A percentile compares a stretch with the other conserved stretches of the same genome.
phyloP scores from a whole-genome alignment of 2,329 filamentous ascomycete genomes.

The Leptographium radiaticola region DNA sequence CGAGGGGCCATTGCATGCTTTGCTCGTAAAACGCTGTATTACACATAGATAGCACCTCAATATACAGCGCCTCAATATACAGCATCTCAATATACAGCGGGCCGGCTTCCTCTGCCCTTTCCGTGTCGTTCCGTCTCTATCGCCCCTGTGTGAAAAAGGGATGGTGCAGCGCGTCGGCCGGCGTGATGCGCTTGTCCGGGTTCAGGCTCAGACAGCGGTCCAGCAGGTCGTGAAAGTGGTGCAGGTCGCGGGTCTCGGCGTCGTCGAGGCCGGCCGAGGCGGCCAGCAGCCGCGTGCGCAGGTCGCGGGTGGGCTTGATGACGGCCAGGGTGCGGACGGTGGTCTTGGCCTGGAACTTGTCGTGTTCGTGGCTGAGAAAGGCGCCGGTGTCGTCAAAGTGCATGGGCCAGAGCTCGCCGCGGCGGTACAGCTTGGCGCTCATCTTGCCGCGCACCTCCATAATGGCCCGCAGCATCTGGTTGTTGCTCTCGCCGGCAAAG shows the following conservation, averaged over 20 bases:
- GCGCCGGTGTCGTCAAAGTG: conserved; percentile 80
- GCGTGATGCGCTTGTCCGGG: conserved; percentile 81
- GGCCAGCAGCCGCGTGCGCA: conserved; percentile 67
- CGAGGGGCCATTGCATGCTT: no score
- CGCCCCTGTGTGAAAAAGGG: conserved; percentile 55
- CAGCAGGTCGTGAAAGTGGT: conserved; percentile 73
- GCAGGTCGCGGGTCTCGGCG: conserved; percentile 62
- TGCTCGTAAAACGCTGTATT: no score
- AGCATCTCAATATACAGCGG: no score
- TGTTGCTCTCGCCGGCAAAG: conserved; percentile 91
- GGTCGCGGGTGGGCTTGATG: conserved; percentile 65
- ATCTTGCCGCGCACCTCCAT: conserved; percentile 94
- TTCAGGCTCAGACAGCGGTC: conserved; percentile 83
- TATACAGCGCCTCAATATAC: no score
- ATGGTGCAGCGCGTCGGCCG: conserved; percentile 75
- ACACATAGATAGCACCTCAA: no score
- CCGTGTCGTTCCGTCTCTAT: not conserved
- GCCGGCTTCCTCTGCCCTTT: not conserved
- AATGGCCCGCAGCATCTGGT: conserved; percentile 93
- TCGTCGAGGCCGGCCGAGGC: conserved; percentile 63
- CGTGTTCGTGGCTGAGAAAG: conserved; percentile 73
- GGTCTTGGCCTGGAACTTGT: conserved; percentile 77
- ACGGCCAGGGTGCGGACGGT: conserved; percentile 53
- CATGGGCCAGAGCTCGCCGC: conserved; percentile 58
- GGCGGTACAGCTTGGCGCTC: conserved; percentile 76